Evolutionary conservation across 257 asterid species (phyloP).

Genomic region (Solanum chilense): DNA sequence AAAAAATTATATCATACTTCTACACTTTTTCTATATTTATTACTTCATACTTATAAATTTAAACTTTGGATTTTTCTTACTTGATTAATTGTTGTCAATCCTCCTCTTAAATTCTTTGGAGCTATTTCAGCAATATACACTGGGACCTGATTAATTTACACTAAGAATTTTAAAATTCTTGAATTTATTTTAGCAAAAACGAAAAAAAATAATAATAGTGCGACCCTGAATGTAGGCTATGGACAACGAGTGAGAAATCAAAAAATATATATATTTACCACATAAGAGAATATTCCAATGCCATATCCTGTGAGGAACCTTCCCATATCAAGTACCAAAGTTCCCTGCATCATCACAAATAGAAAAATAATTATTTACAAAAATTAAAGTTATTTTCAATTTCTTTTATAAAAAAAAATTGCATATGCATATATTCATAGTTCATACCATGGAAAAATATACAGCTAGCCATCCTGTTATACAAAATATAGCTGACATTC

Average conservation of each 20-base stretch:
- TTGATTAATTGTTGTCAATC: slow-evolving; percentile 78
- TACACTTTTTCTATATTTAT: background rate
- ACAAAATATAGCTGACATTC: slow-evolving; percentile 61
- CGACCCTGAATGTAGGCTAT: too few relatives aligned
- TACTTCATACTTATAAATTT: background rate
- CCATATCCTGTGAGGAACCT: slow-evolving; percentile 84
- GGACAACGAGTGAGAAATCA: background rate
- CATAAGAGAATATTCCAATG: slow-evolving; percentile 73
- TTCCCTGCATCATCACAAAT: slow-evolving; percentile 29
- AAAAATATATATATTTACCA: slow-evolving; percentile 22
- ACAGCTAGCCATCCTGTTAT: slow-evolving; percentile 69
- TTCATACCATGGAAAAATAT: slow-evolving; percentile 42
- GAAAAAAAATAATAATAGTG: too few relatives aligned
- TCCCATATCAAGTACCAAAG: slow-evolving; percentile 52
- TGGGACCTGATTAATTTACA: slow-evolving; percentile 38
- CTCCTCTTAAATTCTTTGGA: slow-evolving; percentile 75
- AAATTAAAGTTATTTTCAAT: background rate
- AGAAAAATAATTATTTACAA: background rate
- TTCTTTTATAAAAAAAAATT: too few relatives aligned
- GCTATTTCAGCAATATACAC: slow-evolving; percentile 82
- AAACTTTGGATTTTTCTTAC: slow-evolving; percentile 9
- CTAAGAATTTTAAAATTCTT: background rate
- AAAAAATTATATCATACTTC: background rate
- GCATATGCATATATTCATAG: background rate
- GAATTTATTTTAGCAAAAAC: background rate